Percentiles rank a stretch among this genome's conserved stretches.
These are phyloP conservation scores for Termitomyces sp. DNA, from an alignment of 768 basidiomycete species.

Conservation along the genomic window DNA sequence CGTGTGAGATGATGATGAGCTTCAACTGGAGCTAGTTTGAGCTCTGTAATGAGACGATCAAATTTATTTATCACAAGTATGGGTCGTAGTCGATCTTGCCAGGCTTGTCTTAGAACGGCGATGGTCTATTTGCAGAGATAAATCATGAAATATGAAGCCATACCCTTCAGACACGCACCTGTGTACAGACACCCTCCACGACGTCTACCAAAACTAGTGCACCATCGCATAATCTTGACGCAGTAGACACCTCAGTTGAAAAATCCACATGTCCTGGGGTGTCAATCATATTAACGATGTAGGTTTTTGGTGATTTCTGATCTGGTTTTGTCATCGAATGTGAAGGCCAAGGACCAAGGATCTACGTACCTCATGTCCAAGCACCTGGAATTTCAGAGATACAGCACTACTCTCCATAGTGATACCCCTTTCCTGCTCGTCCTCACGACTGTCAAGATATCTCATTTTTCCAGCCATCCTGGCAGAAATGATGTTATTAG, in stretches of 20 bases:
- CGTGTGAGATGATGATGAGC: conserved; percentile 93
- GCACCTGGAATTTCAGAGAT: conserved; percentile 82
- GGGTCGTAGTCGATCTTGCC: conserved; percentile 84
- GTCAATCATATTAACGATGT: conserved; percentile 93
- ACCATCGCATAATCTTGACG: conserved; percentile 91
- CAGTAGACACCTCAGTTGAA: conserved; percentile 94
- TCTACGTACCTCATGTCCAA: conserved; percentile 58
- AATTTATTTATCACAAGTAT: conserved; percentile 97
- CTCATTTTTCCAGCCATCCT: conserved; percentile 95
- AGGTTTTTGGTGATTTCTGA: conserved; percentile 63
- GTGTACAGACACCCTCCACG: conserved; percentile 97
- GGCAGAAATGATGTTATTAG: conserved; percentile 95
- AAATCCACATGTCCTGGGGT: conserved; percentile 99
- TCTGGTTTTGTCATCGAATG: conserved; percentile 30
- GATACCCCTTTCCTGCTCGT: conserved; percentile 96
- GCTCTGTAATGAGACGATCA: conserved; percentile 90
- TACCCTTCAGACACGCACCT: conserved; percentile 42
- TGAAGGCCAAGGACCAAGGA: conserved; percentile 6
- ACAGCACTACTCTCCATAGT: conserved; percentile 99
- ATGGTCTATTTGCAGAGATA: conserved; percentile 64
- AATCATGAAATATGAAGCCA: neutral
- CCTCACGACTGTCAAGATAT: conserved; percentile 93
- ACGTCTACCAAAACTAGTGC: conserved; percentile 94
- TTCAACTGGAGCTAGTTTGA: conserved; percentile 86
- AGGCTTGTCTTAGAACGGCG: conserved; percentile 91